Percentiles rank a stretch among this genome's conserved stretches.
Conservation (phyloP, 2,329 filamentous ascomycete genomes). For the Ascochyta viciae-villosae region DNA sequence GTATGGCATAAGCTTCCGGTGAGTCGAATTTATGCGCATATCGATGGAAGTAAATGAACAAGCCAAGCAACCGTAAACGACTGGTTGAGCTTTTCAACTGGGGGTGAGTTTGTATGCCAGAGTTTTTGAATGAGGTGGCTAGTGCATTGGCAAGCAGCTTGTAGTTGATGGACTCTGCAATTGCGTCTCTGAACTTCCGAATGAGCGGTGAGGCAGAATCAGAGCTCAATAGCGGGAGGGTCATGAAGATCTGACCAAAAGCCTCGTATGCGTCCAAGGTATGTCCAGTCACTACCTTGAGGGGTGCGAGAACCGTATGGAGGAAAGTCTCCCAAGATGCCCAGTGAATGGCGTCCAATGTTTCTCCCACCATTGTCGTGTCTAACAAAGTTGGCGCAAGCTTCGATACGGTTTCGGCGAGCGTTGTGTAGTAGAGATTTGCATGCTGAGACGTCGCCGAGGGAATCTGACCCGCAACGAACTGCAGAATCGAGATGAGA, state of each 20-base stretch:
- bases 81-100: conserved; percentile 47
- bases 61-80: conserved; percentile 64
- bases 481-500: conserved; percentile 33
- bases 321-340: conserved; percentile 25
- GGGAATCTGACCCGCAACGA: conserved; percentile 44
- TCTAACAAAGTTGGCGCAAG: conserved; percentile 17
- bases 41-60: conserved; percentile 66
- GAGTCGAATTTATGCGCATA: conserved; percentile 53
- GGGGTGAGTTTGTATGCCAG: conserved; percentile 34
- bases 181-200: conserved; percentile 37
- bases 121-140: conserved; percentile 37
- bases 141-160: conserved; percentile 51
- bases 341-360: neutral
- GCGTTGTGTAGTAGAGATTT: conserved; percentile 40
- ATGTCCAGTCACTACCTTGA: conserved; percentile 44
- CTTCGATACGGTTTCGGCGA: conserved; percentile 33
- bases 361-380: neutral
- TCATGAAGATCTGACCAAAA: conserved; percentile 54
- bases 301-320: conserved; percentile 36
- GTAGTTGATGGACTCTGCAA: conserved; percentile 60
- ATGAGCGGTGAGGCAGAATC: conserved; percentile 30
- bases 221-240: conserved; percentile 44
- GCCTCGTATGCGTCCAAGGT: conserved; percentile 49
- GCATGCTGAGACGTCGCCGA: conserved; percentile 43
- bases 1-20: conserved; percentile 51